Evolutionary conservation across 2,329 filamentous ascomycete genomes (phyloP).

Genomic region (Ascochyta pisi): DNA sequence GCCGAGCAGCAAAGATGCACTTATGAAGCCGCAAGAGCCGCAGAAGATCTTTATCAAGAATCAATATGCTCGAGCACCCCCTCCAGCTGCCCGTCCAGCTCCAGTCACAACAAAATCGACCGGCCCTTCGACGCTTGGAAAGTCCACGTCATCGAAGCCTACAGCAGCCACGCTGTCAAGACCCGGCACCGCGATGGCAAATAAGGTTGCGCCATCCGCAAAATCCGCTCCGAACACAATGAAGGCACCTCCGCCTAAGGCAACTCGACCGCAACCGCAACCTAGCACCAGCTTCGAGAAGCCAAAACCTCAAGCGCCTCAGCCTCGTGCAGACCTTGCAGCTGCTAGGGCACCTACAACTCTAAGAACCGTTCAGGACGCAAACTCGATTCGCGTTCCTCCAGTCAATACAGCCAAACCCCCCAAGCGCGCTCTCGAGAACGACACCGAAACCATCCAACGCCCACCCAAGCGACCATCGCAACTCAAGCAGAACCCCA

Average conservation of each 20-base stretch:
- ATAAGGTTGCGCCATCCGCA: slow-evolving; percentile 27
- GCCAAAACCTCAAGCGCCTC: slow-evolving; percentile 51
- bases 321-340: slow-evolving; percentile 58
- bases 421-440: slow-evolving; percentile 73
- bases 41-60: slow-evolving; percentile 69
- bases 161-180: slow-evolving; percentile 59
- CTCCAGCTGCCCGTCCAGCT: slow-evolving; percentile 65
- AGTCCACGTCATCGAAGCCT: slow-evolving; percentile 27
- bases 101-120: slow-evolving; percentile 24
- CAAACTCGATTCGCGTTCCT: slow-evolving; percentile 58
- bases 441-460: slow-evolving; percentile 69
- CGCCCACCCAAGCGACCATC: slow-evolving; percentile 46
- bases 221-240: slow-evolving; percentile 31
- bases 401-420: slow-evolving; percentile 73
- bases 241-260: slow-evolving; percentile 36
- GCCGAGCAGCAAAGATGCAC: slow-evolving; percentile 64
- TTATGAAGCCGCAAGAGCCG: slow-evolving; percentile 67
- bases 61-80: slow-evolving; percentile 45
- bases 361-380: slow-evolving; percentile 68
- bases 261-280: slow-evolving; percentile 41
- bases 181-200: slow-evolving; percentile 40
- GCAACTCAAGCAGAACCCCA: slow-evolving; percentile 55
- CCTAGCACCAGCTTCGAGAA: slow-evolving; percentile 70
- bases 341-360: slow-evolving; percentile 64
- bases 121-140: slow-evolving; percentile 35